Evolutionary conservation across 108 stramenopile species (phyloP), one percentile per base, ranked within the genome.

Genomic region (Fistulifera pelliculosa): DNA sequence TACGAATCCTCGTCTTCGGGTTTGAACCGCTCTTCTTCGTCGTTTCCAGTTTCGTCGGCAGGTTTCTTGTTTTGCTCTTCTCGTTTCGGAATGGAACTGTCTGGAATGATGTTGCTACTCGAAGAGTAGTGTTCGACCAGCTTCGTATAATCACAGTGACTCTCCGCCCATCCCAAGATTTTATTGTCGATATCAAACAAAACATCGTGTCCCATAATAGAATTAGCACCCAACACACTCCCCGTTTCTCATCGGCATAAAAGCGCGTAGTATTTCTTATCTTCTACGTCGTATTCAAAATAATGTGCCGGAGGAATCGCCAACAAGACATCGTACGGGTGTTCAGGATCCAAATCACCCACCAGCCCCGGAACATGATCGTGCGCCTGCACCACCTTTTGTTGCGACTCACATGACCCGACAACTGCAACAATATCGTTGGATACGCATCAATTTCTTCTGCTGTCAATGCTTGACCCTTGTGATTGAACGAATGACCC

Each of bases 151-250:
- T 91, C 83, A 66, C 93, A 94, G 42, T 77, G 47, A 52, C 79
- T 78, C 62, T 86, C 88, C 11, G 94, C 90, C 71, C 92, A 96
- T 44, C 97, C 97, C 21, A 98, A 62, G 7, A 79, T 62, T 12
- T 62, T 52, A 47, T 76, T 75, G 10, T 82, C 87, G 14, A 59
- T 39, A 62, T 98, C 93, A 49, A 98, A 95, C 48, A 84, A 68
- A 14, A 95, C 81, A 72, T 96, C 85, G 62, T 98, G 94, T 44
- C 91, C 93, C 69, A 83, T 80, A 83, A 98, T 96, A 31, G 90
- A 73, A 66, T 98, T 98, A 47, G 94, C 95, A 27, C 97, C 97
- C 5, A 98, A 51, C 3, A 96, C 93, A 38, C 74, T 73, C 94
- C 94, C 38, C 70, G 60, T 7, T 61, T 65, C 44, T 98, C 95